Percentiles rank a stretch among this genome's conserved stretches.
These are phyloP conservation scores for Dactylellina leptospora DNA, from an alignment of 2,329 filamentous ascomycete genomes.

Conservation along the genomic window DNA sequence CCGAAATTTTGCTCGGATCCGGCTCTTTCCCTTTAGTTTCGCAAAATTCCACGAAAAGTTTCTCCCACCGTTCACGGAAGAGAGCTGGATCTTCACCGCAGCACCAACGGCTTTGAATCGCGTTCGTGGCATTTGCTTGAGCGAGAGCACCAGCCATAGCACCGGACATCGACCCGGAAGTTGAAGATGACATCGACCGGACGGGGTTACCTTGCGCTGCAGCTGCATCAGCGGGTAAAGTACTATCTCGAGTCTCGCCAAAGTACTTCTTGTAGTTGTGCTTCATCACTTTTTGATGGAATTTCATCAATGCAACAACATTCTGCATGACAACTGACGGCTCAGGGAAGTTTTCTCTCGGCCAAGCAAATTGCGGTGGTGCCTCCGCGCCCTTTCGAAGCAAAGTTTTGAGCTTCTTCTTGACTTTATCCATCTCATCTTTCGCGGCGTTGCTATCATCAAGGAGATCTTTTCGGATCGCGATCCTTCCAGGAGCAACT, in stretches of 20 bases:
- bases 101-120: constrained; percentile 92
- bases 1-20: constrained; percentile 97
- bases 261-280: constrained; percentile 87
- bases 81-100: constrained; percentile 93
- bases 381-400: constrained; percentile 91
- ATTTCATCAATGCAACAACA: constrained; percentile 96
- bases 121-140: constrained; percentile 70
- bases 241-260: constrained; percentile 24
- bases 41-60: constrained; percentile 94
- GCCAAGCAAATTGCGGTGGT: constrained; percentile 97
- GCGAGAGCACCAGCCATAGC: constrained; percentile 65
- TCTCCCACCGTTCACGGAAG: constrained; percentile 97
- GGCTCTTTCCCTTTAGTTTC: constrained; percentile 85
- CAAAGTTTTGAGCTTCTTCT: constrained; percentile 97
- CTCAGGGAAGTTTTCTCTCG: constrained; percentile 86
- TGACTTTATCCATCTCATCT: constrained; percentile 95
- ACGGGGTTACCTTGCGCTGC: not conserved
- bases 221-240: not conserved
- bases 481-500: constrained; percentile 83
- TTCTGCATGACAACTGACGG: constrained; percentile 90
- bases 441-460: constrained; percentile 99
- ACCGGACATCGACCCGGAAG: constrained; percentile 6
- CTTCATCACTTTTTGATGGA: constrained; percentile 93
- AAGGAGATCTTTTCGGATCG: constrained; percentile 88
- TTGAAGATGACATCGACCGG: not conserved